These are phyloP conservation scores for Trichoderma cornu-damae DNA, from an alignment of 2,329 filamentous ascomycete genomes.

Conservation along the genomic window DNA sequence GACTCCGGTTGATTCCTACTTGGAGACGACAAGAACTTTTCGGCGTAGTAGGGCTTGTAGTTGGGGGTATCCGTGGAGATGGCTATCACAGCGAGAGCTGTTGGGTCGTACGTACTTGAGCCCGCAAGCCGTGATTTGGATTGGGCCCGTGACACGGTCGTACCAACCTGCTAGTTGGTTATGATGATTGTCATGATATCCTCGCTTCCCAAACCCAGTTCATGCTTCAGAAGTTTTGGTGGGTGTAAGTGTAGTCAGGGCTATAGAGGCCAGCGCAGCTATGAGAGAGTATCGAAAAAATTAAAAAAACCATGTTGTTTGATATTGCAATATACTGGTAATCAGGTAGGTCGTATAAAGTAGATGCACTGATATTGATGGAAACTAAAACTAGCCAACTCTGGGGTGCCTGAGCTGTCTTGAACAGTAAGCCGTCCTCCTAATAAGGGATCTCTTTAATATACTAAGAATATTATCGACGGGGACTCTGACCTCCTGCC, in stretches of 20 bases:
- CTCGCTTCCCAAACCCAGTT: background rate
- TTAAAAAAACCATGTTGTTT: background rate
- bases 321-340: background rate
- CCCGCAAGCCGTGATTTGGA: slow-evolving; percentile 4
- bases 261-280: background rate
- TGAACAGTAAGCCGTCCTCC: too few species aligned
- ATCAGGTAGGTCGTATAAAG: too few species aligned
- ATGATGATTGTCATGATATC: background rate
- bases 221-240: background rate
- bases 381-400: too few species aligned
- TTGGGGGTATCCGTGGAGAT: slow-evolving; percentile 2
- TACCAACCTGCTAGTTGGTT: background rate
- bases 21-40: background rate
- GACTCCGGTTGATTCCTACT: background rate
- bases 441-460: too few species aligned
- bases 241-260: background rate
- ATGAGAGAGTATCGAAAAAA: background rate
- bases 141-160: background rate
- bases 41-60: slow-evolving; percentile 1
- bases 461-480: too few species aligned
- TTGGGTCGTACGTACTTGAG: background rate
- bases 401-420: too few species aligned
- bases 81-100: background rate
- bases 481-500: too few species aligned
- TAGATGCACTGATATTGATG: too few species aligned